Evolutionary conservation across 495 filamentous ascomycete species (phyloP).

Genomic region (Neurospora sp.): DNA sequence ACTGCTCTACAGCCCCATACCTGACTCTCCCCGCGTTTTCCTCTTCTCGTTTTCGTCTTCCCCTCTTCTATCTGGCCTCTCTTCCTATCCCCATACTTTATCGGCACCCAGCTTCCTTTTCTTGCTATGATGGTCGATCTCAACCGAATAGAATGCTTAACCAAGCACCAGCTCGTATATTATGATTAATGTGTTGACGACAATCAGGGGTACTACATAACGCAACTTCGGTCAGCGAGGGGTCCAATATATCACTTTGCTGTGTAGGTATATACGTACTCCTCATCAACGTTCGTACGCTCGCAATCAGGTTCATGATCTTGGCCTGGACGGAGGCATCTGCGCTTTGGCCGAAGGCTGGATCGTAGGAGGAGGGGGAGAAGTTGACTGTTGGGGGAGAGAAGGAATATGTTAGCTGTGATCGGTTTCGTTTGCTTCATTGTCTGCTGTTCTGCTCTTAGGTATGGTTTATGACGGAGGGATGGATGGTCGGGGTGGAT

Average conservation of each 20-base stretch:
- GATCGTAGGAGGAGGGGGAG: conserved; percentile 54
- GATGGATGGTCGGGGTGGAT: not conserved
- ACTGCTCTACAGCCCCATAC: not conserved
- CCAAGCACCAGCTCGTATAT: conserved; percentile 82
- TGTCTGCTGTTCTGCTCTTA: not conserved
- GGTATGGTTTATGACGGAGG: not conserved
- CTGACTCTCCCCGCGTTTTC: not conserved
- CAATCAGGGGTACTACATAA: conserved; percentile 76
- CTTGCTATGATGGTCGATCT: not conserved
- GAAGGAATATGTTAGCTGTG: not conserved
- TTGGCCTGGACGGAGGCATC: conserved; percentile 80
- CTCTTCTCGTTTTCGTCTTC: not conserved
- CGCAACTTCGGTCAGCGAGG: not conserved
- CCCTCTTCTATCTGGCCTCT: not conserved
- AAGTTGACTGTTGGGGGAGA: conserved; percentile 60
- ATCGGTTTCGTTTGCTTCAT: not conserved
- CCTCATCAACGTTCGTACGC: conserved; percentile 87
- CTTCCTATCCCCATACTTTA: not conserved
- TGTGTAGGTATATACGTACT: conserved; percentile 47
- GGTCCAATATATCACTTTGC: no score
- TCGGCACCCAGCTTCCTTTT: not conserved
- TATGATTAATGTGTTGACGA: conserved; percentile 83
- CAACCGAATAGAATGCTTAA: conserved; percentile 31
- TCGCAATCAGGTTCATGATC: conserved; percentile 79
- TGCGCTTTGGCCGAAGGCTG: conserved; percentile 60